phyloP scores from a whole-genome alignment of 495 filamentous ascomycete genomes.

The Hypoxylon fuscum region DNA sequence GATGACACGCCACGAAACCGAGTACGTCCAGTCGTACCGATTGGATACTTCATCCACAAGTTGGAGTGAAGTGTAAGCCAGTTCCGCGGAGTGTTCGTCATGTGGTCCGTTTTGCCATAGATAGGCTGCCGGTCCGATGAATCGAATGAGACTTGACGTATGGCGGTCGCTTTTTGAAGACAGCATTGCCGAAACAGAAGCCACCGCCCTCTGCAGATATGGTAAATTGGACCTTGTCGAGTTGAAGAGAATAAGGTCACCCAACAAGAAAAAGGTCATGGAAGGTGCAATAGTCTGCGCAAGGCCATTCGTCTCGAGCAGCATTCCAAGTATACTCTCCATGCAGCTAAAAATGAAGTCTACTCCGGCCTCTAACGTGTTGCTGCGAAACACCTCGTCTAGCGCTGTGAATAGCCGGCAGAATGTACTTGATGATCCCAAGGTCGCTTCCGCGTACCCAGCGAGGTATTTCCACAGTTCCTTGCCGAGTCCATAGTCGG shows the following conservation, averaged over 20 bases:
- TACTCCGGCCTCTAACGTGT: slow-evolving; percentile 22
- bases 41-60: slow-evolving; percentile 12
- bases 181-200: slow-evolving; percentile 4
- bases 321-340: slow-evolving; percentile 35
- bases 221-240: slow-evolving; percentile 31
- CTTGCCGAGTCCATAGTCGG: slow-evolving; percentile 26
- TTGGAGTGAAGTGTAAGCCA: slow-evolving; percentile 19
- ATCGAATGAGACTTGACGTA: slow-evolving; percentile 6
- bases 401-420: slow-evolving; percentile 24
- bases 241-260: slow-evolving; percentile 25
- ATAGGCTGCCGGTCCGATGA: slow-evolving; percentile 28
- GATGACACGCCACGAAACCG: slow-evolving; percentile 38
- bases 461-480: slow-evolving; percentile 39
- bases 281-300: slow-evolving; percentile 23
- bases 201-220: slow-evolving; percentile 15
- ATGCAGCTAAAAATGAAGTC: slow-evolving; percentile 38
- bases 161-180: not conserved
- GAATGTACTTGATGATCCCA: slow-evolving; percentile 20
- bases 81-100: slow-evolving; percentile 23
- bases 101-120: slow-evolving; percentile 34
- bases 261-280: slow-evolving; percentile 25
- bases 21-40: slow-evolving; percentile 31
- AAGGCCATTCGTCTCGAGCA: slow-evolving; percentile 30
- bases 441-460: slow-evolving; percentile 24
- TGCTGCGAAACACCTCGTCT: slow-evolving; percentile 25